Conservation (phyloP, 2,329 filamentous ascomycete genomes). For the Xylaria hypoxylon region DNA sequence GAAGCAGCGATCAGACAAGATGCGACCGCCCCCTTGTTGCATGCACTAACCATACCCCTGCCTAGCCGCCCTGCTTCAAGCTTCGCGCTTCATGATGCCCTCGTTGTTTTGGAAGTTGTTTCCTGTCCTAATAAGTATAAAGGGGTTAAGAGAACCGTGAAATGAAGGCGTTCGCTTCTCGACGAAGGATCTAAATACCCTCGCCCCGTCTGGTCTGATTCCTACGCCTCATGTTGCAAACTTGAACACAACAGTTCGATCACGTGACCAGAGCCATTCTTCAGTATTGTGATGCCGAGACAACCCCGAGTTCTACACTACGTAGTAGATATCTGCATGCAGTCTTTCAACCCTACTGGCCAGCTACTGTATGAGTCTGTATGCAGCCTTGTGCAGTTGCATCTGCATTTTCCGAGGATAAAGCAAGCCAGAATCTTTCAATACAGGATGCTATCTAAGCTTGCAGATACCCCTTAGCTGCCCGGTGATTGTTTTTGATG, state of each 20-base stretch:
- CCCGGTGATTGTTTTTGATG: not conserved
- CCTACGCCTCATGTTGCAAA: not conserved
- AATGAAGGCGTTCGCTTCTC: conserved; percentile 8
- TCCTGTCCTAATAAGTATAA: not conserved
- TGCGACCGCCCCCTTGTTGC: conserved; percentile 33
- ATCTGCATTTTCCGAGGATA: conserved; percentile 8
- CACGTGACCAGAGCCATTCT: conserved; percentile 12
- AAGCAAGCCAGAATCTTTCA: conserved; percentile 1
- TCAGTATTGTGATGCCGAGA: not conserved
- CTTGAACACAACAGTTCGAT: not conserved
- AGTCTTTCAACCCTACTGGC: not conserved
- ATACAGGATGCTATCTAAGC: conserved; percentile 3
- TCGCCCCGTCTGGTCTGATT: not conserved
- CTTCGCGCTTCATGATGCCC: conserved; percentile 31
- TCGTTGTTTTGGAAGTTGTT: conserved; percentile 18
- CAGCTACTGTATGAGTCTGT: not conserved
- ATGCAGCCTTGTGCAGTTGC: conserved; percentile 21
- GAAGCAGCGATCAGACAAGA: conserved; percentile 41
- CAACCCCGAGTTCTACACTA: conserved; percentile 13
- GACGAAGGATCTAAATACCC: conserved; percentile 1
- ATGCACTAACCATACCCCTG: conserved; percentile 29
- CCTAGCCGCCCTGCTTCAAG: conserved; percentile 25
- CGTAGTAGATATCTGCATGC: too few species aligned
- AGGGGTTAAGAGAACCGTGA: not conserved
- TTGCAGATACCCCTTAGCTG: not conserved